Evolutionary conservation across 805 yeast species (phyloP).

Genomic region (Candida namnaoensis): DNA sequence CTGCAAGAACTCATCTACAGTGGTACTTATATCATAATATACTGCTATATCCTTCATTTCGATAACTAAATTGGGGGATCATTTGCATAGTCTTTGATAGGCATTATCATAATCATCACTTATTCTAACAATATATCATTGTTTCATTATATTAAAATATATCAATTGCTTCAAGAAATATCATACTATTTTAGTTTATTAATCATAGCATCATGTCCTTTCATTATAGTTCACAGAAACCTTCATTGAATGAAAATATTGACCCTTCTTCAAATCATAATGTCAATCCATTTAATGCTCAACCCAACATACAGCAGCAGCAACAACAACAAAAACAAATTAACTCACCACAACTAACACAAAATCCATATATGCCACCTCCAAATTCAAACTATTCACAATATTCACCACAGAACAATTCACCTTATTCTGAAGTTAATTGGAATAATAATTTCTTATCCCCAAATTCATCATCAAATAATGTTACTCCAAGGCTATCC

Average conservation of each 20-base stretch:
- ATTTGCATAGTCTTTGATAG: too few relatives aligned
- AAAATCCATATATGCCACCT: not conserved
- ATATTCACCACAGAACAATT: too few relatives aligned
- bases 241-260: slow-evolving; percentile 1
- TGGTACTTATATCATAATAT: too few relatives aligned
- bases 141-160: too few relatives aligned
- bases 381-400: not conserved
- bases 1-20: too few relatives aligned
- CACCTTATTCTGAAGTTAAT: slow-evolving; percentile 6
- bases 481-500: slow-evolving; percentile 11
- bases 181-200: too few relatives aligned
- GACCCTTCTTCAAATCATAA: too few relatives aligned
- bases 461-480: slow-evolving; percentile 9
- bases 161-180: too few relatives aligned
- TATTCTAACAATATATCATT: too few relatives aligned
- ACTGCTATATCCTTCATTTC: too few relatives aligned
- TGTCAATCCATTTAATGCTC: not conserved
- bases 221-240: slow-evolving; percentile 1
- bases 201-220: not conserved
- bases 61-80: too few relatives aligned
- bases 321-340: slow-evolving; percentile 1
- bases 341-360: not conserved
- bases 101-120: too few relatives aligned
- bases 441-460: slow-evolving; percentile 14
- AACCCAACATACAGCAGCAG: not conserved